Base-by-base conservation (phyloP, 176 grass and related monocot species). In the barley (Hordeum vulgare) region DNA sequence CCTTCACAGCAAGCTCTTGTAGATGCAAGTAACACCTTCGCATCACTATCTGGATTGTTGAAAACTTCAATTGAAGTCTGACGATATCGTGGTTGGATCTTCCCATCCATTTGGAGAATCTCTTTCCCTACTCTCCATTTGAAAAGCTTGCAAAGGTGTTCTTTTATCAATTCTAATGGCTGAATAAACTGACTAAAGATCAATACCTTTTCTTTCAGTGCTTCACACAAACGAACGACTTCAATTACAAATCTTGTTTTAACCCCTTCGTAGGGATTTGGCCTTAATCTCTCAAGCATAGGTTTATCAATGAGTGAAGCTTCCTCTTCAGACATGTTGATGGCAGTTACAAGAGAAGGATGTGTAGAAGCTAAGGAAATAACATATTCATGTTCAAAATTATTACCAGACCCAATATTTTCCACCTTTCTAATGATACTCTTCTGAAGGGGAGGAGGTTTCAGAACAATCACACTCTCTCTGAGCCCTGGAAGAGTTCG, bases 1-100 rank as follows among this genome's bases (percentile, higher is more conserved):
- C 95, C 95, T 84, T 98, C 95, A 85, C 92, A 93, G 27, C 95
- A 98, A 61, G 95, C 95, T 80, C 84, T 98, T 64, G 93, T 98
- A 76, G 95, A 98, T 68, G 90, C 95, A 88, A 98, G 92, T 53
- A 98, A 84, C 57, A 98, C 93, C 79, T 60, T 93, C 8, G 90
- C 91, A 5, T 91, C 89, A 81, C 89, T 86, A 39, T 94, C 74
- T 61, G 86, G 78, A 79, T 98, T 90, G 58, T 98, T 98, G 57
- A 98, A 98, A 45, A 75, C 86, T 76, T 98, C 90, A 83, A 98
- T 95, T 66, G 90, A 95, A 78, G 61, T 72, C 76, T 95, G 89
- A 12, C 90, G 88, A 68, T 85, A 90, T 86, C 84, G 85, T 31
- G 90, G 85, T 58, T 79, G 86, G 39, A 95, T 88, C 66, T 98